phyloP scores from a whole-genome alignment of 768 basidiomycete species.

The Mycena floridula region DNA sequence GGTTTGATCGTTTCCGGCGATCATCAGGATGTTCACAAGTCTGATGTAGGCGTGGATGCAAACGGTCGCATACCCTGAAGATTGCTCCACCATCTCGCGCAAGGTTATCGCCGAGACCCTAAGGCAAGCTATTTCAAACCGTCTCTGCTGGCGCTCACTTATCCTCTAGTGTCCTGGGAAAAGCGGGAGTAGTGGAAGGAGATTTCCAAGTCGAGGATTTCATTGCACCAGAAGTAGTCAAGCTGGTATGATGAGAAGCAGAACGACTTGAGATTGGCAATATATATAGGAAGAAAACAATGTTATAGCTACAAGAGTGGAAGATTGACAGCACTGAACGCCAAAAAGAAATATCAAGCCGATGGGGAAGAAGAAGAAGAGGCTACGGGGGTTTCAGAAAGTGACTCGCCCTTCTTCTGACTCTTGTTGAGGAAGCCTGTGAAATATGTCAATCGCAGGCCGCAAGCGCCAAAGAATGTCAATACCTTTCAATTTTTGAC shows the following conservation, averaged over 20 bases:
- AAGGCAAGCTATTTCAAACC: constrained; percentile 34
- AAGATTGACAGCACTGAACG: background rate
- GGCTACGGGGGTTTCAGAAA: constrained; percentile 1
- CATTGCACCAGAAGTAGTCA: constrained; percentile 48
- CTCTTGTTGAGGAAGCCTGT: constrained; percentile 50
- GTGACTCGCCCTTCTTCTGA: constrained; percentile 6
- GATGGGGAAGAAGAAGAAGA: constrained; percentile 8
- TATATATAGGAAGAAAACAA: background rate
- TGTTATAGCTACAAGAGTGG: constrained; percentile 1
- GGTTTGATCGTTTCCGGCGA: too few relatives aligned
- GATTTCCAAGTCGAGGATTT: constrained; percentile 55
- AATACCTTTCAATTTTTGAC: constrained; percentile 71
- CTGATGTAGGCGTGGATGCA: constrained; percentile 80
- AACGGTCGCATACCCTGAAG: constrained; percentile 69
- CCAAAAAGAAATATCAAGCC: constrained; percentile 1
- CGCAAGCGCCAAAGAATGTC: background rate
- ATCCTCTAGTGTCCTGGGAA: constrained; percentile 53
- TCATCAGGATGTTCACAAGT: too few relatives aligned
- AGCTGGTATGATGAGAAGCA: constrained; percentile 30
- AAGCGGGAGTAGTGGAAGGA: constrained; percentile 67
- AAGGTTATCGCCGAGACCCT: constrained; percentile 67
- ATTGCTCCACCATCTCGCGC: constrained; percentile 58
- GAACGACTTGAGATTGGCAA: background rate
- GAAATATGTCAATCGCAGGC: background rate
- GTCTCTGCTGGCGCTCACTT: background rate